Base-by-base conservation (phyloP, 139 green algal genomes). In the Tetradesmus lagerheimii region DNA sequence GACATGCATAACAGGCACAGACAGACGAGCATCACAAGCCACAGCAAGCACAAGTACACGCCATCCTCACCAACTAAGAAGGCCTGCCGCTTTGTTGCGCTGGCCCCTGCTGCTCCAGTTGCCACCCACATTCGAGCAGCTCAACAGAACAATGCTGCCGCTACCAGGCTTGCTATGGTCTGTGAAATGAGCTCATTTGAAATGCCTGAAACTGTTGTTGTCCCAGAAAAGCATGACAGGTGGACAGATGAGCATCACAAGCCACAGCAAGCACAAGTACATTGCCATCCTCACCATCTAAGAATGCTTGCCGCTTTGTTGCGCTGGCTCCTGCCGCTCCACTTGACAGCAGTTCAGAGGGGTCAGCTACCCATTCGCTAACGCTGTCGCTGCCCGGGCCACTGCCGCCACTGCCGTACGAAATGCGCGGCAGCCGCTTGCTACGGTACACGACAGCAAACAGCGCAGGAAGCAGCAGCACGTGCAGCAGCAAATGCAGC, bases 391-490 rank as follows among this genome's bases (percentile, higher is more conserved):
- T 89, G 85, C 85, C 85, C 1, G 18, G 43, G 38, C 41, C 67
- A 41, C 85, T 89, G 57, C 83, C 82, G 27, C 83, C 82, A 53
- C 83, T 89, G 85, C 85, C 84, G 25, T 45, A 45, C 8, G 84
- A 89, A 6, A 66, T 5, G 25, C 66, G 84, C 29, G 66, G 9
- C 27, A 53, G 5, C 25, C 82, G 82, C 35, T 78, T 79, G 35
- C 82, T 79, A 35, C 57, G 53, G n/a, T 8, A 16, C 76, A 82
- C 25, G 20, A 38, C 35, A 50, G 76, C 29, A 78, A 38, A 38
- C 35, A 47, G 75, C n/a, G 11, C 27, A 8, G 16, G 66, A 14
- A 37, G 66, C 66, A 77, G n/a, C 67, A 38, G 71, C 71, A 35
- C 18, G 31, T 1, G 64, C 31, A 74, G 29, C 25, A 74, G 62